Base-by-base conservation (phyloP, 345 rosid genomes). In the Eucalyptus albens region DNA sequence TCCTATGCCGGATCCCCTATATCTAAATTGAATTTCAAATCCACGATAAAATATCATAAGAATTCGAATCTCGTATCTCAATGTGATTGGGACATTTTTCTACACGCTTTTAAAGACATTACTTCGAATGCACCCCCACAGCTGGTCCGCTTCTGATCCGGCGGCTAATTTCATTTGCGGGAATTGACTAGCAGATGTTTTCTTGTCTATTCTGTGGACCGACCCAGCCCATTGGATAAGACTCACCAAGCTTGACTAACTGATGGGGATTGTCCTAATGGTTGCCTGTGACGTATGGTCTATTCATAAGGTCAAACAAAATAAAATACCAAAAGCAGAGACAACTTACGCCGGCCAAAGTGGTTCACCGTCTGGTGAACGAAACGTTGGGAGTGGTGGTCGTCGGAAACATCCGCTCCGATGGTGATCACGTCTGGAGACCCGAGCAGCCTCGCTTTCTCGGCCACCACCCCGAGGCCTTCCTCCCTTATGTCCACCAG, bases 401-500 rank as follows among this genome's bases (percentile, higher is more conserved):
- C 87, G 31, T 90, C 83, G 50, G 89, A 86, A 19, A 91, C 92
- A 67, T 92, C 92, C 31, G 90, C 91, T 40, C 86, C 86, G 27
- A 91, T 44, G 44, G 89, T 51, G 37, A 90, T 72, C 49, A 49
- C 90, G 21, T 92, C 87, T 9, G 92, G 91, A 17, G 92, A 87
- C 1, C 94, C 93, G 12, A 92, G 72, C 51, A 62, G 47, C 62
- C 88, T 72, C 9, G 92, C 91, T 27, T 33, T 88, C 44, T 89
- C 72, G 1, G 93, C 92, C 16, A 92, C 91, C n/a, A 19, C 50
- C 22, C n/a, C 56, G 86, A 91, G 91, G 80, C 87, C 89, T 22
- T 89, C n/a, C 44, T 85, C 85, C 86, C 90, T 90, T 86, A 91
- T 88, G 27, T 91, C 93, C n/a, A 91, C 92, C 50, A 92, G 92